Conservation (phyloP, 192 early-diverging fungal species). For the Dimargaris cristalligena region DNA sequence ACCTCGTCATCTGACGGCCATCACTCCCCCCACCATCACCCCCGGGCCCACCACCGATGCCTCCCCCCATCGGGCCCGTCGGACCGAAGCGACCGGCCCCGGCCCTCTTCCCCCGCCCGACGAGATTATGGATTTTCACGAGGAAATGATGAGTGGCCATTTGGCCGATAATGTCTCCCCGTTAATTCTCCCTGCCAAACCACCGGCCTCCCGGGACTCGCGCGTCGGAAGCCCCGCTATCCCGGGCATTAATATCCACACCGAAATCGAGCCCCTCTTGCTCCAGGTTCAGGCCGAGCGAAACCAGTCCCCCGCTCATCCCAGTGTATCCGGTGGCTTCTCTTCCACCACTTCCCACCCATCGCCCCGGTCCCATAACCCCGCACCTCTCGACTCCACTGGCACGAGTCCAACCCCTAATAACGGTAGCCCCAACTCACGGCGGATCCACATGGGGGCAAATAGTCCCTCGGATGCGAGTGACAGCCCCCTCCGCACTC, state of each 20-base stretch:
- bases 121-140: constrained; percentile 35
- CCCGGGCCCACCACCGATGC: neutral
- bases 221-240: neutral
- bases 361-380: neutral
- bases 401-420: too few species aligned
- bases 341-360: neutral
- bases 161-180: constrained; percentile 9
- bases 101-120: too few species aligned
- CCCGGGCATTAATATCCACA: neutral
- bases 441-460: too few species aligned
- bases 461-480: neutral
- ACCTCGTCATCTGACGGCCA: constrained; percentile 15
- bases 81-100: too few species aligned
- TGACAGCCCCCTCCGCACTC: neutral
- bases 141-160: constrained; percentile 42
- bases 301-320: neutral
- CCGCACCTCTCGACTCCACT: neutral
- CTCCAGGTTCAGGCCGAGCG: constrained; percentile 3
- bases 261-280: constrained; percentile 2
- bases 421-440: too few species aligned
- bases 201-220: constrained; percentile 5
- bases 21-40: constrained; percentile 6
- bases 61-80: too few species aligned
- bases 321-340: neutral
- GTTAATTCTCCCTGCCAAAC: neutral